These are phyloP conservation scores for Penicillium desertorum DNA, from an alignment of 495 filamentous ascomycete species.

Conservation along the genomic window DNA sequence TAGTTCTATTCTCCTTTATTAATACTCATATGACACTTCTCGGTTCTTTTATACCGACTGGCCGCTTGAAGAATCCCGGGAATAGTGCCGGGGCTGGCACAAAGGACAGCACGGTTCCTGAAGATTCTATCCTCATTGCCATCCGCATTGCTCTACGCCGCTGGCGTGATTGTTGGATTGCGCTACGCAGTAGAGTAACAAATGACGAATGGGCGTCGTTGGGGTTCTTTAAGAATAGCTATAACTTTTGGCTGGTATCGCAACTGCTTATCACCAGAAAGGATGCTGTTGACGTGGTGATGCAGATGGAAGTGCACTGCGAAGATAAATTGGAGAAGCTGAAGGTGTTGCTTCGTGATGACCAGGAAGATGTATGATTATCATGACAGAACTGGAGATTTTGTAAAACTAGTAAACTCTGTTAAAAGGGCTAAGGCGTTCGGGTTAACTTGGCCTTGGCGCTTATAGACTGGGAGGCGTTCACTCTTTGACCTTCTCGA, in stretches of 20 bases:
- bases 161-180: slow-evolving; percentile 43
- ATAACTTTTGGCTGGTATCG: slow-evolving; percentile 50
- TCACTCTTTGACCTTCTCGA: no score
- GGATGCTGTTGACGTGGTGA: slow-evolving; percentile 47
- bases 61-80: slow-evolving; percentile 8
- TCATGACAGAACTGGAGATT: neutral
- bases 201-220: slow-evolving; percentile 43
- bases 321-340: slow-evolving; percentile 49
- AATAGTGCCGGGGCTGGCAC: neutral
- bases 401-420: slow-evolving; percentile 2
- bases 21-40: slow-evolving; percentile 47
- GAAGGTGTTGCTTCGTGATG: slow-evolving; percentile 45
- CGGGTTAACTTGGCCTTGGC: no score
- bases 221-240: slow-evolving; percentile 49
- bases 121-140: slow-evolving; percentile 33
- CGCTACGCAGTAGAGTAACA: slow-evolving; percentile 34
- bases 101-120: slow-evolving; percentile 25
- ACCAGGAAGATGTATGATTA: slow-evolving; percentile 28
- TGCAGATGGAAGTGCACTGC: slow-evolving; percentile 51
- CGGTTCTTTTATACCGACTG: slow-evolving; percentile 28
- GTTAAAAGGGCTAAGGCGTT: neutral
- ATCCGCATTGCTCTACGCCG: slow-evolving; percentile 39
- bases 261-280: slow-evolving; percentile 49
- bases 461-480: no score
- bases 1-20: slow-evolving; percentile 48